These are phyloP conservation scores for Dactylellina sp. DNA, from an alignment of 2,329 filamentous ascomycete genomes.

Conservation along the genomic window DNA sequence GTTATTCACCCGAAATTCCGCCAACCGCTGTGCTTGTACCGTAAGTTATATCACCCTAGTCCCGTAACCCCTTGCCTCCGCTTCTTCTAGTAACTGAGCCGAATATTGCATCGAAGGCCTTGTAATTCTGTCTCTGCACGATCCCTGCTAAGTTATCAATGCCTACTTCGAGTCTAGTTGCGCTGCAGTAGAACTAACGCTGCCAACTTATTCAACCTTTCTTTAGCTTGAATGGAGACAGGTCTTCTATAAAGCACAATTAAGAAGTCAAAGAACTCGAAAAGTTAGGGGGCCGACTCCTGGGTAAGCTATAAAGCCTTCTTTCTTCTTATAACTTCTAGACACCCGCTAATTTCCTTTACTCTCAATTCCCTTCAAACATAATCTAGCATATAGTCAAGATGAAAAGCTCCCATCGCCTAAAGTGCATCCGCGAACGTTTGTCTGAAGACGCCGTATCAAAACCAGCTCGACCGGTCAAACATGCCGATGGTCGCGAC, in stretches of 20 bases:
- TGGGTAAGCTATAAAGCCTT: neutral
- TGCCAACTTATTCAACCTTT: neutral
- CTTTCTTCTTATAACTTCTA: neutral
- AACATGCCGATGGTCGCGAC: conserved; percentile 13
- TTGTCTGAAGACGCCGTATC: conserved; percentile 18
- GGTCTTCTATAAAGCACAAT: too few species aligned
- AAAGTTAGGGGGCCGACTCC: too few species aligned
- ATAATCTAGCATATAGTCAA: neutral
- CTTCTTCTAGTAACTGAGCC: neutral
- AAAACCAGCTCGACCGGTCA: neutral
- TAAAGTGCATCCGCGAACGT: conserved; percentile 20
- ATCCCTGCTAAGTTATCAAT: neutral
- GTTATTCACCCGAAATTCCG: neutral
- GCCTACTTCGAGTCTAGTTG: too few species aligned
- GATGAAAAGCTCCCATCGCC: conserved; percentile 28
- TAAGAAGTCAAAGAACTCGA: too few species aligned
- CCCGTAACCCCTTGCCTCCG: neutral
- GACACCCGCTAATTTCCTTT: too few species aligned
- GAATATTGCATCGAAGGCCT: neutral
- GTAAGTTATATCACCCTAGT: neutral
- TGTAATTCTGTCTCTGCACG: conserved; percentile 1
- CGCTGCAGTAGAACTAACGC: neutral
- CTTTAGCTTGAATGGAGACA: too few species aligned
- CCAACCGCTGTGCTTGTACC: neutral
- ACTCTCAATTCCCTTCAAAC: too few species aligned